Evolutionary conservation across 1,284 basidiomycete species (phyloP), one percentile per base, ranked within the genome.

Genomic region (Fomitopsis palustris): DNA sequence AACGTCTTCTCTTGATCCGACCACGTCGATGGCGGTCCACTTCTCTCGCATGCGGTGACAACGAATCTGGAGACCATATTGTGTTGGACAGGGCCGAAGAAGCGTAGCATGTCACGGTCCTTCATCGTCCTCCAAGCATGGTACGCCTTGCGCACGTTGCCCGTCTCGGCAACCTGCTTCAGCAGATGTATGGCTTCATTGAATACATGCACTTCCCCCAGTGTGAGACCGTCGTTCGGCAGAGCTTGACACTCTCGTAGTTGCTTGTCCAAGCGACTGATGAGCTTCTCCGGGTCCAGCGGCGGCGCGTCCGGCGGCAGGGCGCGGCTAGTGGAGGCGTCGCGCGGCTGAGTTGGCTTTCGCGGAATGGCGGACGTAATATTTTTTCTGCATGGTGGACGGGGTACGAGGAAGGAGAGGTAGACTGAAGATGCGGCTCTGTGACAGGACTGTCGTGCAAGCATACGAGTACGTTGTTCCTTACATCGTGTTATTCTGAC

Each of bases 41-140:
- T 58, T 29, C 49, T 61, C 8, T 70, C 64, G 60, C 73, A 78
- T 49, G 71, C 61, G 3, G 62, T 55, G 8, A 71, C 66, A 31
- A 83, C 62, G 47, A 74, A 59, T 52, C 68, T 67, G 6, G 82
- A 80, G 62, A 76, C 75, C 27, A 65, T 65, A 53, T 75, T 70
- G 31, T 80, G 62, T 51, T 81, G 77, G 5, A 75, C 53, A 16
- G 72, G 75, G 35, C 77, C 78, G 29, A 85, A 69, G 47, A 80
- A 68, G 53, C 73, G 72, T 7, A 82, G 64, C 53, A 82, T 71
- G 53, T 75, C 73, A 61, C 76, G 73, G 57, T 75, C 63, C 56
- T 78, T 75, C 21, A 88, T 72, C 29, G 67, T 62, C 27, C 67
- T 56, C 85, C 85, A 88, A 38, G 74, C 60, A 42, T 69, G 61